Evolutionary conservation across 768 basidiomycete species (phyloP).

Genomic region (Boletus tylopilopsis): DNA sequence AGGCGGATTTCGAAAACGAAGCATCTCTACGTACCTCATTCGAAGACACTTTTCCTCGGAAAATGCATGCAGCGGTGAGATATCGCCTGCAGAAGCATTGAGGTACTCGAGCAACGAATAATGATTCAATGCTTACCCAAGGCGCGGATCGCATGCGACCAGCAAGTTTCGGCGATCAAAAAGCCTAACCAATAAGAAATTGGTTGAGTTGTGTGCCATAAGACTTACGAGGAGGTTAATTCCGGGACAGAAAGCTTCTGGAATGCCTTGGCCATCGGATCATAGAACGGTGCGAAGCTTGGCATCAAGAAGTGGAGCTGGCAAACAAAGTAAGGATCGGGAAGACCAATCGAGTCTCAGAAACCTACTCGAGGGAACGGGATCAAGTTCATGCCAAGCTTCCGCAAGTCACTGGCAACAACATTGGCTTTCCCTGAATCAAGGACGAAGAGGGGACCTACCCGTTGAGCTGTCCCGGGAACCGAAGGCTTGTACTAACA

Average conservation of each 20-base stretch:
- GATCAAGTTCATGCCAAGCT: conserved; percentile 89
- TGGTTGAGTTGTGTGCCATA: background rate
- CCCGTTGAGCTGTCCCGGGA: conserved; percentile 94
- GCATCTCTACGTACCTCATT: conserved; percentile 57
- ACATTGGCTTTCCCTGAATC: conserved; percentile 3
- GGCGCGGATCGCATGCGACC: conserved; percentile 78
- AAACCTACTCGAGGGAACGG: conserved; percentile 87
- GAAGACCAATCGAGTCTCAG: background rate
- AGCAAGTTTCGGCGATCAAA: conserved; percentile 80
- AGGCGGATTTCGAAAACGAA: background rate
- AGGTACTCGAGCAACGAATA: background rate
- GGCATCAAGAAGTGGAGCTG: conserved; percentile 97
- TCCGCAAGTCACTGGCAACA: conserved; percentile 66
- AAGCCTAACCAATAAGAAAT: conserved; percentile 40
- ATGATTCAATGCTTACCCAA: conserved; percentile 44
- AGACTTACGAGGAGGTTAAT: conserved; percentile 66
- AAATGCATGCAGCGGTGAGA: conserved; percentile 83
- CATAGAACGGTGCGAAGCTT: conserved; percentile 87
- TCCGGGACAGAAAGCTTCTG: conserved; percentile 61
- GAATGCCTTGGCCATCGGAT: conserved; percentile 59
- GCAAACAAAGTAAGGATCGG: conserved; percentile 5
- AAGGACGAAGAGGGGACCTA: conserved; percentile 28
- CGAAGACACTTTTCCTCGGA: conserved; percentile 78
- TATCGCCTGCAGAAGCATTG: conserved; percentile 53
- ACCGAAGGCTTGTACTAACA: conserved; percentile 85